Percentiles rank a stretch among this genome's conserved stretches.
Evolutionary conservation across 2,329 filamentous ascomycete species (phyloP).

Genomic region (Chaetoscypha palmicola): DNA sequence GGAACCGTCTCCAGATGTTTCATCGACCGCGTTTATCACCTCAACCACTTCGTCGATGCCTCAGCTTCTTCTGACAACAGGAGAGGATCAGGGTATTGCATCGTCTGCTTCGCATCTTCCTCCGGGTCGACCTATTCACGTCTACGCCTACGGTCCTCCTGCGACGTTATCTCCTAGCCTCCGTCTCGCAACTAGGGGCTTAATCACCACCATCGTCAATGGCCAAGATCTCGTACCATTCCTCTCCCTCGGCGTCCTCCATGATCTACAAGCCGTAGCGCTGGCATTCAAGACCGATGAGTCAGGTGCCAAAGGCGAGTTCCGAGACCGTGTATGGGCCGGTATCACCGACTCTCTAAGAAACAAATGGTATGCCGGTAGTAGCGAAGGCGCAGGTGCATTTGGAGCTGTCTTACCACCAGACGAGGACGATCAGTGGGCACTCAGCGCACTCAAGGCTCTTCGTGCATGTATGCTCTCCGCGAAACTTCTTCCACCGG

Average conservation of each 20-base stretch:
- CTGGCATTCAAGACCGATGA: constrained; percentile 68
- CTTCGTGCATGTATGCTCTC: constrained; percentile 62
- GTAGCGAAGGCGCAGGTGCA: constrained; percentile 23
- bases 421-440: constrained; percentile 61
- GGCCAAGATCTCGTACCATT: constrained; percentile 68
- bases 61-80: constrained; percentile 65
- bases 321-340: constrained; percentile 59
- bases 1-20: constrained; percentile 35
- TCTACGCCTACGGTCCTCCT: constrained; percentile 72
- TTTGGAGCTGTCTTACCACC: constrained; percentile 34
- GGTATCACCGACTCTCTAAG: constrained; percentile 55
- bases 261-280: constrained; percentile 67
- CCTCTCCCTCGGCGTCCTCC: constrained; percentile 64
- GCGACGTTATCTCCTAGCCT: constrained; percentile 65
- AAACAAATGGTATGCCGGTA: constrained; percentile 51
- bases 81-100: constrained; percentile 15
- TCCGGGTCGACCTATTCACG: constrained; percentile 63
- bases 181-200: constrained; percentile 60
- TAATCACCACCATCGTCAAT: constrained; percentile 69
- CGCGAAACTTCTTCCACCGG: constrained; percentile 65
- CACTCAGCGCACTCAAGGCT: constrained; percentile 57
- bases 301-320: constrained; percentile 57
- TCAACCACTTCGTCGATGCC: constrained; percentile 61
- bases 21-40: constrained; percentile 43
- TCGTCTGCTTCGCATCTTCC: constrained; percentile 47